Conservation (phyloP, 345 rosid genomes). For the Raphanus sativus region DNA sequence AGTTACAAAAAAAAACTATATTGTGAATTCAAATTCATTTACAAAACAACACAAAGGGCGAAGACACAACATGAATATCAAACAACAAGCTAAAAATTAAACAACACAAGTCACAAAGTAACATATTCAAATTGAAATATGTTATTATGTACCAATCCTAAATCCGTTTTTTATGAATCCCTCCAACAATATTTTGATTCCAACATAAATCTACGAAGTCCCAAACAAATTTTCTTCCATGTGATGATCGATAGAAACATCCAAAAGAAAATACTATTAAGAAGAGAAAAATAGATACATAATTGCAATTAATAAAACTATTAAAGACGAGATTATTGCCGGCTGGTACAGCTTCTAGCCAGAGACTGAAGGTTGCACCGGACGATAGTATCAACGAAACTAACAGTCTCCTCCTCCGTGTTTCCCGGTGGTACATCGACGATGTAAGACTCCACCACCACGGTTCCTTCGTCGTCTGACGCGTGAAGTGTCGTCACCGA, state of each 20-base stretch:
- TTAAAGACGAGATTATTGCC: constrained; percentile 1
- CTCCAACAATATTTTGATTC: constrained; percentile 9
- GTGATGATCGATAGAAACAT: neutral
- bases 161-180: constrained; percentile 4
- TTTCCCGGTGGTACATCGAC: constrained; percentile 82
- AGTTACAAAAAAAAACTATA: no score
- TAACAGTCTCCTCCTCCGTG: constrained; percentile 72
- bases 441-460: constrained; percentile 78
- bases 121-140: constrained; percentile 6
- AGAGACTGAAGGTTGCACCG: constrained; percentile 81
- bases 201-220: constrained; percentile 3
- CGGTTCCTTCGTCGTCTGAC: constrained; percentile 48
- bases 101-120: neutral
- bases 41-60: neutral
- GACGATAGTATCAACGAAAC: constrained; percentile 73
- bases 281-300: constrained; percentile 18
- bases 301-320: constrained; percentile 11
- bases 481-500: constrained; percentile 78
- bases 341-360: constrained; percentile 42
- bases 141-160: constrained; percentile 6
- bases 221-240: constrained; percentile 6
- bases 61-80: neutral
- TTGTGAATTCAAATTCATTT: neutral
- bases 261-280: neutral
- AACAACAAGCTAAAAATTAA: neutral